phyloP scores from a whole-genome alignment of 176 grass and related monocot species.

The Musa troglodytarum region DNA sequence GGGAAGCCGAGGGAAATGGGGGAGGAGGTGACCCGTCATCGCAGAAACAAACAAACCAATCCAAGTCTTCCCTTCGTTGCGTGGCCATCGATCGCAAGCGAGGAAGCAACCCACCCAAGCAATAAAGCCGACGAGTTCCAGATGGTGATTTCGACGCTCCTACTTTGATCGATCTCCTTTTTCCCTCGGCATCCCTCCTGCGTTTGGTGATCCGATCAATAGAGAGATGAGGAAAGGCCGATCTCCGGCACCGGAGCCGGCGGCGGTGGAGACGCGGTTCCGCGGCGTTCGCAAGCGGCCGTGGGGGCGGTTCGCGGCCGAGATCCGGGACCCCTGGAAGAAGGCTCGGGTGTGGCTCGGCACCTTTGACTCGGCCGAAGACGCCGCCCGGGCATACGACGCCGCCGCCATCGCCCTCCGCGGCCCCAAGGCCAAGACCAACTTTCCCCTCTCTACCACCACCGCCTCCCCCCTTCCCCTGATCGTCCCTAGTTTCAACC shows the following conservation, averaged over 20 bases:
- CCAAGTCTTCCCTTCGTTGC: not conserved
- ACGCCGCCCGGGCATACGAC: not conserved
- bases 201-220: not conserved
- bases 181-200: not conserved
- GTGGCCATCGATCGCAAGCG: not conserved
- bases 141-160: not conserved
- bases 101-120: not conserved
- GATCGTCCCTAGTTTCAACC: not conserved
- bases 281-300: conserved; percentile 84
- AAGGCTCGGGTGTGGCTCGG: conserved; percentile 53
- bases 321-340: conserved; percentile 71
- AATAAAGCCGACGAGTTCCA: not conserved
- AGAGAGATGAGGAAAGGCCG: not conserved
- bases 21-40: not conserved
- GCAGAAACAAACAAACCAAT: not conserved
- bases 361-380: conserved; percentile 4
- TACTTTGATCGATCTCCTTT: not conserved
- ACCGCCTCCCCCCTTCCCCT: not conserved
- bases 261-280: conserved; percentile 41
- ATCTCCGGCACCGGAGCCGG: not conserved
- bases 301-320: conserved; percentile 83
- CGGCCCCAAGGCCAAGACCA: not conserved
- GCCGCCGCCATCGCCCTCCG: conserved; percentile 1
- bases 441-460: not conserved
- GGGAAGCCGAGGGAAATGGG: not conserved